Conservation (phyloP, 2,329 filamentous ascomycete genomes). For the Fusarium proliferatum region DNA sequence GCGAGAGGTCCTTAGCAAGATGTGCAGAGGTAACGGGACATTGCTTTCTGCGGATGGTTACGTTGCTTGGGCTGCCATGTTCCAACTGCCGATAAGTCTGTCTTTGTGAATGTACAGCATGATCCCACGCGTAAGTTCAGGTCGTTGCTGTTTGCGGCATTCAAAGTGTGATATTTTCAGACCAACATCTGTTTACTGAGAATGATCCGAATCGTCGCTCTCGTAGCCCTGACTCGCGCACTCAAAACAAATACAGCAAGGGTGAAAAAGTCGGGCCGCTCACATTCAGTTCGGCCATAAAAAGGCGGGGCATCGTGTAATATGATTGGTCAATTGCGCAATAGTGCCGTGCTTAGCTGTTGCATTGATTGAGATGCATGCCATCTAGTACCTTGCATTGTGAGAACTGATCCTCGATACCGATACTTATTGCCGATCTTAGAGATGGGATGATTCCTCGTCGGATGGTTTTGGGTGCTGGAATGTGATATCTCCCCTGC, state of each 20-base stretch:
- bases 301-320: neutral
- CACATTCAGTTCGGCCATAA: neutral
- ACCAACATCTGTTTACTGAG: neutral
- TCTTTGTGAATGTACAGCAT: no score
- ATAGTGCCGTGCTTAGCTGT: neutral
- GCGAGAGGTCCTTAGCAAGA: fast-evolving
- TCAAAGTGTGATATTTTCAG: fast-evolving
- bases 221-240: neutral
- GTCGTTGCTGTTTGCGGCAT: neutral
- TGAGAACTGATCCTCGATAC: neutral
- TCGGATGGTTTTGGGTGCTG: neutral
- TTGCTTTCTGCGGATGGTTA: no score
- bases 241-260: neutral
- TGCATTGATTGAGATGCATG: neutral
- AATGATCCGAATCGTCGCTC: no score
- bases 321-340: neutral
- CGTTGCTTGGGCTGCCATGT: no score
- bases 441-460: neutral
- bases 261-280: neutral
- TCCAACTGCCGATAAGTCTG: neutral
- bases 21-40: no score
- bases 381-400: neutral
- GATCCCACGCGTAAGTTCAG: neutral
- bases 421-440: neutral
- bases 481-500: neutral